These are phyloP conservation scores for Paraconiothyrium brasiliense DNA, from an alignment of 2,329 filamentous ascomycete species.

Conservation along the genomic window DNA sequence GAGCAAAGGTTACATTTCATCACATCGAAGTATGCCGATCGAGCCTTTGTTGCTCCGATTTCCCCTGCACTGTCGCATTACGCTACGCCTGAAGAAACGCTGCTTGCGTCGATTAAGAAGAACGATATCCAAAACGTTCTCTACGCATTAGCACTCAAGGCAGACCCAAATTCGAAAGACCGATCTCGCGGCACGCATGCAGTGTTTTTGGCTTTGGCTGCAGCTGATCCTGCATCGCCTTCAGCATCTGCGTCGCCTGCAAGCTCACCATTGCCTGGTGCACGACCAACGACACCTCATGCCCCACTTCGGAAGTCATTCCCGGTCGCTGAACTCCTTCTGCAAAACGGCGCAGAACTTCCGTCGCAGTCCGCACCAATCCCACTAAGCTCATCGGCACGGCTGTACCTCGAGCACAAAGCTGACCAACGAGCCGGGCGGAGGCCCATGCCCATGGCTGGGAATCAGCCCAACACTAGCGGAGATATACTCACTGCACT, in stretches of 20 bases:
- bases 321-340: conserved; percentile 85
- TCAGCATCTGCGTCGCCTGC: conserved; percentile 56
- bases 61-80: conserved; percentile 80
- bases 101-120: conserved; percentile 92
- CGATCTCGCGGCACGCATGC: conserved; percentile 87
- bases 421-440: conserved; percentile 56
- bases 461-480: conserved; percentile 57
- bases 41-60: conserved; percentile 80
- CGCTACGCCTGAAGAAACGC: conserved; percentile 81
- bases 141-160: conserved; percentile 85
- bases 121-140: conserved; percentile 95
- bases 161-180: conserved; percentile 82
- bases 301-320: conserved; percentile 66
- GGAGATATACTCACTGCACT: conserved; percentile 70
- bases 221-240: conserved; percentile 88
- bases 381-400: conserved; percentile 81
- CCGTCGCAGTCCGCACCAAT: conserved; percentile 80
- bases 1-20: conserved; percentile 96
- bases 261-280: conserved; percentile 55
- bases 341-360: conserved; percentile 94
- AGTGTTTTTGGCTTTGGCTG: conserved; percentile 89
- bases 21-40: conserved; percentile 91
- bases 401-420: conserved; percentile 85
- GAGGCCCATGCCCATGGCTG: conserved; percentile 56
- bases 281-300: conserved; percentile 52